Base-by-base conservation (phyloP, 495 filamentous ascomycete species). In the Xylaria longipes region DNA sequence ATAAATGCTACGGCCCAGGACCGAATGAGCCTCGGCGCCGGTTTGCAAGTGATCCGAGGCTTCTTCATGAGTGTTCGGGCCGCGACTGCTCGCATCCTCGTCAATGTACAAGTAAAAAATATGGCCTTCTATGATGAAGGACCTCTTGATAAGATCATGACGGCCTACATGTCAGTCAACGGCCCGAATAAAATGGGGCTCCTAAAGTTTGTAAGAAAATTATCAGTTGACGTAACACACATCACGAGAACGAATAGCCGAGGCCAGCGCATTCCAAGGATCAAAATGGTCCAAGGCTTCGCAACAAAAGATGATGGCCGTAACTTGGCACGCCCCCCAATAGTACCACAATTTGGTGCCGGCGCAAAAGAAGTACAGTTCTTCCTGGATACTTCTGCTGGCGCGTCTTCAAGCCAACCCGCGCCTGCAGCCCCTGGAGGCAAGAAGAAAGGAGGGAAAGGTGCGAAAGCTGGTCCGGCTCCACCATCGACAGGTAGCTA, bases 401-500 rank as follows among this genome's bases (percentile, higher is more conserved):
- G 12, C 45, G 14, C 45, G 8, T 37, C 35, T 37, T 37, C 35
- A 37, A 37, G 35, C 35, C 35, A 37, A 8, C 35, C 35, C 35
- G 8, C 35, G 4, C 35, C 35, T 37, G 35, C 35, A 37, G 35
- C 35, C 35, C 35, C 3, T 37, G 35, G 35, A 37, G 35, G 35
- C 45, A 46, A 46, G 45, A 46, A 46, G 45, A 46, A 46, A 20
- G 45, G 45, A 46, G 45, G 11, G 45, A 46, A 9, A 74, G 75
- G 2, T 27, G 52, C 20, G 22, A 25, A 11, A 3, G 22, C 22
- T 57, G 22, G 52, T 37, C 35, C 35, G 8, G 35, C 35, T 37
- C 35, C 35, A 37, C 35, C 35, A 37, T 37, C 35, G 8, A 37
- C 35, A n/a, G 83, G 83, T 1, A 60, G 64, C 35, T 88, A 87